Evolutionary conservation across 106 monocot genomes (phyloP).

Genomic region (Phalaenopsis aphrodite): DNA sequence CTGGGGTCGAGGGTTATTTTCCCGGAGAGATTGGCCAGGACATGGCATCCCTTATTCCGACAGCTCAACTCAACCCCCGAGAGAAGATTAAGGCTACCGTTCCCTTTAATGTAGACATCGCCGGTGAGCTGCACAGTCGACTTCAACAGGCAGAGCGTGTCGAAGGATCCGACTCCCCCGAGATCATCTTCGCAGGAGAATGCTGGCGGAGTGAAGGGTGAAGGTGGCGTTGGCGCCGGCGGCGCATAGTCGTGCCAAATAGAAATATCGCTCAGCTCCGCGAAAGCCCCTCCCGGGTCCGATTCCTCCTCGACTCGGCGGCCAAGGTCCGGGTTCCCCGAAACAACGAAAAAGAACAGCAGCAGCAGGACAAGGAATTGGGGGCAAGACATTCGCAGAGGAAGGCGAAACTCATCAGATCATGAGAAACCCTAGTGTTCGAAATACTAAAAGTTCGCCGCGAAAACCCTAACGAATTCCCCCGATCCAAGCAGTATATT

Average conservation of each 20-base stretch:
- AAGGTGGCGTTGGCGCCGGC: constrained; percentile 51
- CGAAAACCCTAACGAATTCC: not conserved
- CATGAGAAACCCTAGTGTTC: constrained; percentile 7
- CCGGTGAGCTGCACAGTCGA: constrained; percentile 25
- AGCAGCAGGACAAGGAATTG: constrained; percentile 3
- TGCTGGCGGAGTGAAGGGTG: constrained; percentile 42
- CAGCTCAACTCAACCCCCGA: constrained; percentile 54
- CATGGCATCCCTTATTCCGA: constrained; percentile 44
- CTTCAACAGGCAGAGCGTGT: constrained; percentile 65
- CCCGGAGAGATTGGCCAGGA: constrained; percentile 56
- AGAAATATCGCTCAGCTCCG: constrained; percentile 17
- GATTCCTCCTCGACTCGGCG: not conserved
- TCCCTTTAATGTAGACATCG: constrained; percentile 55
- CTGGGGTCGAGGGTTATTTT: constrained; percentile 34
- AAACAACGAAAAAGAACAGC: not conserved
- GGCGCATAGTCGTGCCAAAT: constrained; percentile 69
- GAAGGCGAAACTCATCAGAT: constrained; percentile 16
- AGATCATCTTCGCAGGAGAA: constrained; percentile 69
- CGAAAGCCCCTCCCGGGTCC: not conserved
- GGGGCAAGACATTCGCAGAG: constrained; percentile 10
- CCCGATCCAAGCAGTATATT: not conserved
- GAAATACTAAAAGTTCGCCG: not conserved
- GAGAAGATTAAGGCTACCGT: constrained; percentile 58
- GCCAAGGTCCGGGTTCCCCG: constrained; percentile 13
- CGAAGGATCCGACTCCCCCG: constrained; percentile 65